These are phyloP conservation scores for Saccharomycopsis fibuligera DNA, from an alignment of 805 yeast species.

Conservation along the genomic window DNA sequence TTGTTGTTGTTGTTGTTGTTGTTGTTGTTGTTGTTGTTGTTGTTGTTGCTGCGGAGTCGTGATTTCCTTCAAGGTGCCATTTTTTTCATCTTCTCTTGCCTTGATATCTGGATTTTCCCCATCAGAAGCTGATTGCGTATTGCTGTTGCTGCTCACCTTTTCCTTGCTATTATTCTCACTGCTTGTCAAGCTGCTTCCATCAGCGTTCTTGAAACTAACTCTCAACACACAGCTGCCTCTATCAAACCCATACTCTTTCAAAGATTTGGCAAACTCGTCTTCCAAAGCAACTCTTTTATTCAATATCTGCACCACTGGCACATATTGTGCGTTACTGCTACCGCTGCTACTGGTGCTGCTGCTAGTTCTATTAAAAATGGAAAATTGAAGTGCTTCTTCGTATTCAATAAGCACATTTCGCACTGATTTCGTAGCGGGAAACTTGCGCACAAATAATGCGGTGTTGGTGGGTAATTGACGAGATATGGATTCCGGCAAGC, in stretches of 20 bases:
- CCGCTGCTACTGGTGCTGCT: too few relatives aligned
- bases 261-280: slow-evolving; percentile 23
- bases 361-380: neutral
- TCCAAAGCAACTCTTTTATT: neutral
- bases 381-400: neutral
- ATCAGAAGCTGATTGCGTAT: neutral
- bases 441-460: too few relatives aligned
- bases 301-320: neutral
- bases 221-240: slow-evolving; percentile 27
- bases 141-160: neutral
- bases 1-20: neutral
- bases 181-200: too few relatives aligned
- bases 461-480: too few relatives aligned
- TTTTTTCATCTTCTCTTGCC: neutral
- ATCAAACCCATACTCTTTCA: slow-evolving; percentile 25
- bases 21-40: neutral
- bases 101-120: neutral
- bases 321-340: too few relatives aligned
- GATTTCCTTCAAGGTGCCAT: too few relatives aligned
- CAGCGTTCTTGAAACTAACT: slow-evolving; percentile 23
- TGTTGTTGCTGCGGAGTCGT: neutral
- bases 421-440: neutral
- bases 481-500: too few relatives aligned
- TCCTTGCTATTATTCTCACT: neutral
- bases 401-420: neutral